Evolutionary conservation across 148 eudicot species (phyloP), one percentile per base, ranked within the genome.

Genomic region (Chenopodium berlandieri): DNA sequence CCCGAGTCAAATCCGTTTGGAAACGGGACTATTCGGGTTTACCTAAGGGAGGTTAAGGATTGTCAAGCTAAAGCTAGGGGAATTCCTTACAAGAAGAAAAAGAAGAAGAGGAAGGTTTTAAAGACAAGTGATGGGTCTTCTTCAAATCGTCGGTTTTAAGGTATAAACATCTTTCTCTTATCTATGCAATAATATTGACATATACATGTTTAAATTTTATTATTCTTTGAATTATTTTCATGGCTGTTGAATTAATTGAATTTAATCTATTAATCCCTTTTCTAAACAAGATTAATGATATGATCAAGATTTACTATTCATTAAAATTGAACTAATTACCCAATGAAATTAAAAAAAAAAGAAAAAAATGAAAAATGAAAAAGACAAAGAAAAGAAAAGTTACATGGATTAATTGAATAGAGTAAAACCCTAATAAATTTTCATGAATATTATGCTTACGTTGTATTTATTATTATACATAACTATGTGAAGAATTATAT

Each of bases 41-140:
- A 84, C 75, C 73, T 93, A 19, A 80, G 97, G 52, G 94, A 93
- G 75, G 94, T 93, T 9, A 93, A 90, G 87, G 97, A 93, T 79
- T 85, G 90, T 74, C 97, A 93, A 84, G 90, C 94, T 72, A 88
- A 90, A 86, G 97, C 97, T 0, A 87, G 97, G 77, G 97, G 97
- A 9, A 90, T 93, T 71, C 93, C 92, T 25, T 93, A 87, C 74
- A 91, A 93, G 90, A 93, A 91, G 92, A 93, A 89, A 75, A 93
- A 91, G 87, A 93, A 91, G 86, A 90, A 87, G 85, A 93, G 46
- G 66, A 76, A 31, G 60, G 65, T 70, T 27, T 44, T 64, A 34
- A 75, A 84, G 40, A 30, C 67, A 32, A 19, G 22, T 62, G 54
- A 80, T 7, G 80, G 52, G 20, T 80, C 86, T 70, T 76, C 86